Conservation (phyloP, 2,329 filamentous ascomycete genomes). For the Calonectria montana region DNA sequence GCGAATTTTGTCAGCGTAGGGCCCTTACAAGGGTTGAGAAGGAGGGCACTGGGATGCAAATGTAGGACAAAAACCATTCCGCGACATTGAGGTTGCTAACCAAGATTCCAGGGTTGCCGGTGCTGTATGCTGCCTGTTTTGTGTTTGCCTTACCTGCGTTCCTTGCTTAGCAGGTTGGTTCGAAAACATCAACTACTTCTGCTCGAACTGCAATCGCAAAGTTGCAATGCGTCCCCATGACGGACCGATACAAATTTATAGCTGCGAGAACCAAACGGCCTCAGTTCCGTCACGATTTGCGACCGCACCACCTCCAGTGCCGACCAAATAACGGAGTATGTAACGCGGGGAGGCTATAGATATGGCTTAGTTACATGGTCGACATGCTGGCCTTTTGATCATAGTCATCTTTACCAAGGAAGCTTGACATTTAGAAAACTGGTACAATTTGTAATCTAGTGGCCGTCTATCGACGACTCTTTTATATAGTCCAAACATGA, state of each 20-base stretch:
- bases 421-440: background rate
- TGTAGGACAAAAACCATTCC: background rate
- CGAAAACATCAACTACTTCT: background rate
- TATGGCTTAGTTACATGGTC: no score
- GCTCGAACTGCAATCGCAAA: background rate
- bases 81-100: background rate
- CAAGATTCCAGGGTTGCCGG: background rate
- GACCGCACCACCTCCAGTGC: background rate
- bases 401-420: background rate
- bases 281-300: background rate
- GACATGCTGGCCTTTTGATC: background rate
- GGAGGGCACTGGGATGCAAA: background rate
- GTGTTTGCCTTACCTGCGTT: background rate
- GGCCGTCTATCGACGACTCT: background rate
- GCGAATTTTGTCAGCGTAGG: background rate
- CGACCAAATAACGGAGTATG: background rate
- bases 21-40: background rate
- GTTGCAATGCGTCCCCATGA: background rate
- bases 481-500: background rate
- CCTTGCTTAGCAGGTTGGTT: background rate
- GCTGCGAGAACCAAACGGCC: background rate
- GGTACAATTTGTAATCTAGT: background rate
- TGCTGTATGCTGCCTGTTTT: slow-evolving; percentile 1
- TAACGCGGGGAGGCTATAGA: background rate
- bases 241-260: background rate